Evolutionary conservation across 768 basidiomycete species (phyloP).

Genomic region (Pisolithus microcarpus): DNA sequence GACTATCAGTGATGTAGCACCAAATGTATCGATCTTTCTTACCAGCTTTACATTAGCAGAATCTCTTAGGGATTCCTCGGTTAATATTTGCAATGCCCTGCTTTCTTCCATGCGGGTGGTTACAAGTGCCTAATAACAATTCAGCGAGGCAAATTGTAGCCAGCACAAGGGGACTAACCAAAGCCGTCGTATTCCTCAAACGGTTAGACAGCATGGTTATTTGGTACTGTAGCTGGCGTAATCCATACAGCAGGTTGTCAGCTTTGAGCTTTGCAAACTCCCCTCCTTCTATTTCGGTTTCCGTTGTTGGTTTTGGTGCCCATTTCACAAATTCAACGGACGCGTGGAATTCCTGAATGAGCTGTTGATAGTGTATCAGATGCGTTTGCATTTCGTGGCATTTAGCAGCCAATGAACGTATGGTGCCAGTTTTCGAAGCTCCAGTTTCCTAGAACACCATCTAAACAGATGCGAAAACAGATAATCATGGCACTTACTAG

Average conservation of each 20-base stretch:
- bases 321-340: slow-evolving; percentile 42
- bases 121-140: slow-evolving; percentile 45
- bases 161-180: too few relatives aligned
- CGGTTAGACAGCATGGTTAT: slow-evolving; percentile 19
- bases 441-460: slow-evolving; percentile 34
- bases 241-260: slow-evolving; percentile 42
- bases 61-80: too few relatives aligned
- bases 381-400: slow-evolving; percentile 53
- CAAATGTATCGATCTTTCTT: too few relatives aligned
- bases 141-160: too few relatives aligned
- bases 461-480: neutral
- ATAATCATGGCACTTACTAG: neutral
- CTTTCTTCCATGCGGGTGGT: slow-evolving; percentile 48
- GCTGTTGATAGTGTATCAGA: slow-evolving; percentile 46
- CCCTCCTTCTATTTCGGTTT: too few relatives aligned
- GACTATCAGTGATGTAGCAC: too few relatives aligned
- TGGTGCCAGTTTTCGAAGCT: slow-evolving; percentile 30
- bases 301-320: slow-evolving; percentile 47
- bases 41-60: too few relatives aligned
- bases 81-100: too few relatives aligned
- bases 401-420: slow-evolving; percentile 39
- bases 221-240: slow-evolving; percentile 35
- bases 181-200: too few relatives aligned
- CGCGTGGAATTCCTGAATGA: slow-evolving; percentile 49
- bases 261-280: too few relatives aligned